Conservation (phyloP, 1,284 basidiomycete genomes). For the Rhizoctonia solani region DNA sequence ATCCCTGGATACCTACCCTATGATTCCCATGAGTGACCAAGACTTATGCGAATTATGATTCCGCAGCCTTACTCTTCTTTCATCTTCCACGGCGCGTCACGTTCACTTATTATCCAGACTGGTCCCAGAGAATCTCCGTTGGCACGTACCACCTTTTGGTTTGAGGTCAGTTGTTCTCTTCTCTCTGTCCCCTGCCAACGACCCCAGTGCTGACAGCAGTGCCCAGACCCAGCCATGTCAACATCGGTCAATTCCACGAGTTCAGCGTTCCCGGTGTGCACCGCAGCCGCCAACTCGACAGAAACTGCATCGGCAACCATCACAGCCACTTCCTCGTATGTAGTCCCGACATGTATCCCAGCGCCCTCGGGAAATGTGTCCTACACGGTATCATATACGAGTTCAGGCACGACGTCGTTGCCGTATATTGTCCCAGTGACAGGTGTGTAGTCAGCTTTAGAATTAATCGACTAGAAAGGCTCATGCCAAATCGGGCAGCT, state of each 20-base stretch:
- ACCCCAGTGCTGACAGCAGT: too few relatives aligned
- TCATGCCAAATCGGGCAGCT: not conserved
- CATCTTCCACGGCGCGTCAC: constrained; percentile 7
- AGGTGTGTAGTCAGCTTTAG: constrained; percentile 4
- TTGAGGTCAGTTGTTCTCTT: too few relatives aligned
- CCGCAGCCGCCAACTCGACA: not conserved
- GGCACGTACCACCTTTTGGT: constrained; percentile 7
- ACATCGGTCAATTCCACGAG: too few relatives aligned
- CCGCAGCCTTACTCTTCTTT: constrained; percentile 19
- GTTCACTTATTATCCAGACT: constrained; percentile 20
- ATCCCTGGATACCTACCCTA: constrained; percentile 5
- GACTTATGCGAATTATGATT: not conserved
- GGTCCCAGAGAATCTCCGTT: constrained; percentile 26
- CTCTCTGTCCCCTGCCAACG: not conserved
- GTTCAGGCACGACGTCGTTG: not conserved
- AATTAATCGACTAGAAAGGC: not conserved
- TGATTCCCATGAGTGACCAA: not conserved
- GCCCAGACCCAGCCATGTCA: too few relatives aligned
- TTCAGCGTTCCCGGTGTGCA: constrained; percentile 14
- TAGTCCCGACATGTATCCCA: constrained; percentile 18
- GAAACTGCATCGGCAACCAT: not conserved
- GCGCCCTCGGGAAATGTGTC: constrained; percentile 20
- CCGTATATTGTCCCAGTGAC: constrained; percentile 11
- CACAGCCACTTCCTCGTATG: constrained; percentile 12
- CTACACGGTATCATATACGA: constrained; percentile 11